Percentiles rank a stretch among this genome's conserved stretches.
Evolutionary conservation across 768 basidiomycete genomes (phyloP).

Genomic region (Kwoniella sp.): DNA sequence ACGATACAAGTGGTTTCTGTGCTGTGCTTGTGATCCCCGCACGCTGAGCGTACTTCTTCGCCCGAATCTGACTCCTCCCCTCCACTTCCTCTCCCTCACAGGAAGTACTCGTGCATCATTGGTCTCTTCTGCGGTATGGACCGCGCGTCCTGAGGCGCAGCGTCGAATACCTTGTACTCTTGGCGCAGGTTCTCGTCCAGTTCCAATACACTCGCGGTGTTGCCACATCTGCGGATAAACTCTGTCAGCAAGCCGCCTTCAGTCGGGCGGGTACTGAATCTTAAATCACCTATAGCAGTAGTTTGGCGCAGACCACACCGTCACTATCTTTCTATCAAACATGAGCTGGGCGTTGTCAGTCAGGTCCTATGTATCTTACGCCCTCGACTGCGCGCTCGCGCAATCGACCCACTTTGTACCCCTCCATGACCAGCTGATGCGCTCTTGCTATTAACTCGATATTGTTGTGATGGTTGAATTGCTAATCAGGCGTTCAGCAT

Average conservation of each 20-base stretch:
- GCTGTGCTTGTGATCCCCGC: no score
- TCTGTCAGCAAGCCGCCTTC: conserved; percentile 1
- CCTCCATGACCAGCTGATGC: conserved; percentile 97
- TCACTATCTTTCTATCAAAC: conserved; percentile 92
- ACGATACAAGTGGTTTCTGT: not conserved
- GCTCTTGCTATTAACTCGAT: conserved; percentile 86
- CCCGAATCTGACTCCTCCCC: not conserved
- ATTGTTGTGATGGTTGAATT: conserved; percentile 88
- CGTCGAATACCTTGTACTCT: conserved; percentile 84
- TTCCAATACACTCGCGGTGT: conserved; percentile 89
- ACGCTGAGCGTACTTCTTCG: no score
- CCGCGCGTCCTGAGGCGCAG: conserved; percentile 61
- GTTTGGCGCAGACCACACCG: conserved; percentile 97
- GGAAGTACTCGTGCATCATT: conserved; percentile 50
- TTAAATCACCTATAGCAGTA: conserved; percentile 85
- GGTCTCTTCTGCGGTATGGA: conserved; percentile 51
- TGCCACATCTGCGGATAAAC: conserved; percentile 63
- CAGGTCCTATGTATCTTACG: not conserved
- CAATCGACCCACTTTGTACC: conserved; percentile 59
- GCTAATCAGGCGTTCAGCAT: conserved; percentile 2
- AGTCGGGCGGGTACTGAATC: conserved; percentile 16
- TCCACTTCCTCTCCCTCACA: conserved; percentile 7
- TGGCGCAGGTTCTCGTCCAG: conserved; percentile 88
- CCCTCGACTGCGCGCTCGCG: not conserved
- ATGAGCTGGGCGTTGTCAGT: conserved; percentile 56